phyloP scores from a whole-genome alignment of 805 yeast genomes.

The Candida chauliodis region DNA sequence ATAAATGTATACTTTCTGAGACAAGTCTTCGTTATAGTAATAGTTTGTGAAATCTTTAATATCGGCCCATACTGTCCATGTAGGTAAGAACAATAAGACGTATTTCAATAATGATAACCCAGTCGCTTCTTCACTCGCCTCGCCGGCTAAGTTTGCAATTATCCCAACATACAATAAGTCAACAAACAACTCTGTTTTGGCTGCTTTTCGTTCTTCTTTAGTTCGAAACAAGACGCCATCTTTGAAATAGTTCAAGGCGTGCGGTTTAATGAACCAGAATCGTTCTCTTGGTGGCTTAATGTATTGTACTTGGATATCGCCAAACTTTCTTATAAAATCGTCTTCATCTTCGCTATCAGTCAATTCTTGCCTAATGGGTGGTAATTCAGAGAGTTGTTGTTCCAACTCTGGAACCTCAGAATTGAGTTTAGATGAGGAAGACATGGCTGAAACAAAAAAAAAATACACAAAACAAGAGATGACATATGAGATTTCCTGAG shows the following conservation, averaged over 20 bases:
- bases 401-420: neutral
- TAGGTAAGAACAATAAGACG: slow-evolving; percentile 49
- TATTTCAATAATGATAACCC: slow-evolving; percentile 48
- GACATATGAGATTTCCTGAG: too few relatives aligned
- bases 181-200: slow-evolving; percentile 53
- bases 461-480: too few relatives aligned
- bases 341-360: slow-evolving; percentile 34
- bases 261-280: slow-evolving; percentile 47
- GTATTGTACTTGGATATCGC: slow-evolving; percentile 45
- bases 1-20: slow-evolving; percentile 49
- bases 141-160: slow-evolving; percentile 54
- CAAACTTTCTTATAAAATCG: slow-evolving; percentile 46
- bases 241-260: slow-evolving; percentile 59
- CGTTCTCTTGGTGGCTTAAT: slow-evolving; percentile 40
- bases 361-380: slow-evolving; percentile 10
- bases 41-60: slow-evolving; percentile 61
- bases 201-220: slow-evolving; percentile 49
- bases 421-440: neutral
- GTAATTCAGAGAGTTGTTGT: too few relatives aligned
- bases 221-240: slow-evolving; percentile 56
- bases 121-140: slow-evolving; percentile 47
- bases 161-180: slow-evolving; percentile 66
- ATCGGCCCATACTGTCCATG: slow-evolving; percentile 67
- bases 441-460: neutral
- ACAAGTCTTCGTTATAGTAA: slow-evolving; percentile 57